phyloP scores from a whole-genome alignment of 805 yeast species.

The Saccharomycopsis guyanensis region DNA sequence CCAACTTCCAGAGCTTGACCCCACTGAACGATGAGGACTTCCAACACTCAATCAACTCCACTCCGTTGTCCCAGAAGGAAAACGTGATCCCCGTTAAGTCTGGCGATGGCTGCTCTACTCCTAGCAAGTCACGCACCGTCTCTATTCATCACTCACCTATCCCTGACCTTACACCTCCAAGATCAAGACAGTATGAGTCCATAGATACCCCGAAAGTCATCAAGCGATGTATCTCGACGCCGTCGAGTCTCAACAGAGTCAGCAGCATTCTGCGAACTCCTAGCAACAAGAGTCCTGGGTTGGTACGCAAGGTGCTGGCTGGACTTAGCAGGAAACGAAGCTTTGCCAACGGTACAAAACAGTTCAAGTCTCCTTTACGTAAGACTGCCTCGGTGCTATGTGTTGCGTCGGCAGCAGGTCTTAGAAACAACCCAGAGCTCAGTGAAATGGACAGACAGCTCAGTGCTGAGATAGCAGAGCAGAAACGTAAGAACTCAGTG shows the following conservation, averaged over 20 bases:
- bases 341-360: neutral
- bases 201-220: neutral
- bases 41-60: conserved; percentile 18
- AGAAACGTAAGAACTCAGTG: conserved; percentile 6
- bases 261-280: neutral
- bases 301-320: neutral
- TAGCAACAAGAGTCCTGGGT: neutral
- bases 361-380: conserved; percentile 16
- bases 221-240: conserved; percentile 11
- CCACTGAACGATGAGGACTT: conserved; percentile 12
- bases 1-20: neutral
- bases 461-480: conserved; percentile 1
- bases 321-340: neutral
- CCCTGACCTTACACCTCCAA: conserved; percentile 17
- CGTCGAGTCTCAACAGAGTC: neutral
- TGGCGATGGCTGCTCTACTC: neutral
- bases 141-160: conserved; percentile 7
- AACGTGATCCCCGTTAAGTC: conserved; percentile 15
- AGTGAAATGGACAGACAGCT: neutral
- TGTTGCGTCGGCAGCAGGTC: neutral
- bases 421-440: neutral
- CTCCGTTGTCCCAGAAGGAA: conserved; percentile 14
- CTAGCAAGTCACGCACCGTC: neutral
- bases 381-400: conserved; percentile 2
- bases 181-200: conserved; percentile 7